phyloP scores from a whole-genome alignment of 768 basidiomycete species.

The Clitopilus hobsonii region DNA sequence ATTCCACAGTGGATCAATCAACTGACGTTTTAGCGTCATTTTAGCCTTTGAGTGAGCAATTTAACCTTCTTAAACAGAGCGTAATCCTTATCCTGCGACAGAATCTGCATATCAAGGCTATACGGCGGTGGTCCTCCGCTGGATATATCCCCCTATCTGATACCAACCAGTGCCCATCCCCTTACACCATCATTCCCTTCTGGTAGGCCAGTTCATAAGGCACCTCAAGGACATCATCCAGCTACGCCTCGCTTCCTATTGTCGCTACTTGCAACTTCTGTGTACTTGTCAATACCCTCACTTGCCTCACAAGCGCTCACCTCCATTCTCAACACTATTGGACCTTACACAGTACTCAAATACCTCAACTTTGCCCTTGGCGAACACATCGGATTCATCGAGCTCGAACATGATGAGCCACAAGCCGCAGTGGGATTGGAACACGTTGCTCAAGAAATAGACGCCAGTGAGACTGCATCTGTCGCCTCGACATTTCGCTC shows the following conservation, averaged over 20 bases:
- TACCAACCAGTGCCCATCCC: conserved; percentile 64
- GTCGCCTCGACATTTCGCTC: background rate
- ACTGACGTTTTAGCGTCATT: conserved; percentile 6
- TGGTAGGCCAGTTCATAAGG: conserved; percentile 18
- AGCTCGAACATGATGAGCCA: conserved; percentile 33
- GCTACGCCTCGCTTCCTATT: conserved; percentile 79
- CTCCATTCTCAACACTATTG: conserved; percentile 66
- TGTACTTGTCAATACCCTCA: conserved; percentile 80
- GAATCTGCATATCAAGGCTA: conserved; percentile 80
- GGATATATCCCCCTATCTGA: conserved; percentile 56
- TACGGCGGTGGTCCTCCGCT: conserved; percentile 84
- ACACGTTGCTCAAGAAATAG: conserved; percentile 48
- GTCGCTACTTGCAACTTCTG: conserved; percentile 81
- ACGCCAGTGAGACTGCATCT: conserved; percentile 4
- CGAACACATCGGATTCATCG: conserved; percentile 44
- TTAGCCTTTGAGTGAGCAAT: conserved; percentile 82
- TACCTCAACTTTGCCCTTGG: conserved; percentile 86
- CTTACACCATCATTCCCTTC: conserved; percentile 65
- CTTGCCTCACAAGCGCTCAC: conserved; percentile 73
- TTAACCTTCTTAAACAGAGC: no score
- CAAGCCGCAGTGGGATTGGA: conserved; percentile 72
- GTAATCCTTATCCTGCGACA: no score
- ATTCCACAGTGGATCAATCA: background rate
- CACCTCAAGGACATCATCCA: conserved; percentile 58
- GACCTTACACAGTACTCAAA: conserved; percentile 68